These are phyloP conservation scores for Podila epicladia DNA, from an alignment of 192 early-diverging fungal species.

Conservation along the genomic window DNA sequence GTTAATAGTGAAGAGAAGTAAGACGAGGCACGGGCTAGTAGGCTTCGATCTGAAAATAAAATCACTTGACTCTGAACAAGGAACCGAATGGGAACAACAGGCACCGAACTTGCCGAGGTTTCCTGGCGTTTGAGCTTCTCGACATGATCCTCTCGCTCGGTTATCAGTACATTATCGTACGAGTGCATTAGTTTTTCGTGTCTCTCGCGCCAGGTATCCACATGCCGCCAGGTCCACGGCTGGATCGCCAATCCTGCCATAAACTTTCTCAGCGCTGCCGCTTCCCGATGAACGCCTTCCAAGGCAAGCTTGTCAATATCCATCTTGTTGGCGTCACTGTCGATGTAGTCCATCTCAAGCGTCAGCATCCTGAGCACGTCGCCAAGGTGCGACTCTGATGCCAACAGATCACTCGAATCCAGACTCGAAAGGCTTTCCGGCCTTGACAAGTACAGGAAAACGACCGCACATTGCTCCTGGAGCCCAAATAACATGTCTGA, in stretches of 20 bases:
- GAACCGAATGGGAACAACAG: not conserved
- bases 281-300: slow-evolving; percentile 9
- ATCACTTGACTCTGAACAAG: slow-evolving; percentile 20
- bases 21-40: slow-evolving; percentile 13
- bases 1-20: slow-evolving; percentile 23
- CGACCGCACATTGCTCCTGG: slow-evolving; percentile 32
- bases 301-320: not conserved
- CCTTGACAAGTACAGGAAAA: slow-evolving; percentile 15
- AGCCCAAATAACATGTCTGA: slow-evolving; percentile 26
- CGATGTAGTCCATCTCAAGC: slow-evolving; percentile 33
- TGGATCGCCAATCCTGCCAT: slow-evolving; percentile 46
- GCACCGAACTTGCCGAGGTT: not conserved
- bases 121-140: not conserved
- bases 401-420: slow-evolving; percentile 16
- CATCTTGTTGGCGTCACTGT: not conserved
- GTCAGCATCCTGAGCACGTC: slow-evolving; percentile 36
- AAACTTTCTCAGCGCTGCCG: slow-evolving; percentile 23
- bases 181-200: slow-evolving; percentile 8
- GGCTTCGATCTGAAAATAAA: slow-evolving; percentile 10
- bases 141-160: slow-evolving; percentile 21
- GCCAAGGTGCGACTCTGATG: slow-evolving; percentile 19
- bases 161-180: slow-evolving; percentile 11
- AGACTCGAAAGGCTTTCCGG: not conserved
- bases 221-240: slow-evolving; percentile 24
- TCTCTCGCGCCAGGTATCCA: slow-evolving; percentile 19